These are phyloP conservation scores for Lophium mytilinum DNA, from an alignment of 495 filamentous ascomycete genomes.

Conservation along the genomic window DNA sequence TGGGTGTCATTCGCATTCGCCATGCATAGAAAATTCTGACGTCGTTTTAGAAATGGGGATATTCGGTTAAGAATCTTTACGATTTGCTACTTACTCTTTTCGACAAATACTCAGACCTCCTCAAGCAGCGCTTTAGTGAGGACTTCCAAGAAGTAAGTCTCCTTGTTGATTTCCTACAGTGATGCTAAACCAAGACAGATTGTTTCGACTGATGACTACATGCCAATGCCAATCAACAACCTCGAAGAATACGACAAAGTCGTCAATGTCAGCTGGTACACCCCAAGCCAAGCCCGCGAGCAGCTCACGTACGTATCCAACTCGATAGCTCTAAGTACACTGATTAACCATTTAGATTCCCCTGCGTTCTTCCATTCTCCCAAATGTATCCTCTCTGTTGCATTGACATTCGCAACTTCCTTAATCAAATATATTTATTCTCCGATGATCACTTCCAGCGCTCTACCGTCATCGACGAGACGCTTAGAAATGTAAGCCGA, in stretches of 20 bases:
- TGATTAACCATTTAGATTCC: conserved; percentile 53
- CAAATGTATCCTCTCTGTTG: conserved; percentile 99
- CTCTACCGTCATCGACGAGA: conserved; percentile 78
- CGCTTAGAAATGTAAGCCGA: conserved; percentile 58
- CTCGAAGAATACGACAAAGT: conserved; percentile 93
- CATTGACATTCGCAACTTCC: conserved; percentile 92
- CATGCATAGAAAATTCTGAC: not conserved
- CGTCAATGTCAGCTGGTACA: conserved; percentile 87
- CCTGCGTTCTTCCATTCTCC: conserved; percentile 88
- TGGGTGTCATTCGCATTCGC: conserved; percentile 28
- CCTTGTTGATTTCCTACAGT: not conserved
- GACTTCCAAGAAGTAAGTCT: conserved; percentile 76
- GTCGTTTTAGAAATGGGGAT: conserved; percentile 56
- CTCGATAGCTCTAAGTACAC: not conserved
- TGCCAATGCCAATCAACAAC: conserved; percentile 93
- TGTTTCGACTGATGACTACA: conserved; percentile 94
- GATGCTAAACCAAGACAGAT: conserved; percentile 45
- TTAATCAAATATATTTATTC: conserved; percentile 95
- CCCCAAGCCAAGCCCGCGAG: conserved; percentile 64
- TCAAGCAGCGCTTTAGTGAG: conserved; percentile 82
- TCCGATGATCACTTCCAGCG: conserved; percentile 90
- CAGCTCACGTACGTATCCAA: conserved; percentile 57
- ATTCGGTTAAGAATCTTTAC: conserved; percentile 73
- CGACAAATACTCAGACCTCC: conserved; percentile 83
- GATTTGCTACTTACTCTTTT: conserved; percentile 78